Evolutionary conservation across 2,329 filamentous ascomycete genomes (phyloP), one percentile per base, ranked within the genome.

Genomic region (Myriosclerotinia curreyana): DNA sequence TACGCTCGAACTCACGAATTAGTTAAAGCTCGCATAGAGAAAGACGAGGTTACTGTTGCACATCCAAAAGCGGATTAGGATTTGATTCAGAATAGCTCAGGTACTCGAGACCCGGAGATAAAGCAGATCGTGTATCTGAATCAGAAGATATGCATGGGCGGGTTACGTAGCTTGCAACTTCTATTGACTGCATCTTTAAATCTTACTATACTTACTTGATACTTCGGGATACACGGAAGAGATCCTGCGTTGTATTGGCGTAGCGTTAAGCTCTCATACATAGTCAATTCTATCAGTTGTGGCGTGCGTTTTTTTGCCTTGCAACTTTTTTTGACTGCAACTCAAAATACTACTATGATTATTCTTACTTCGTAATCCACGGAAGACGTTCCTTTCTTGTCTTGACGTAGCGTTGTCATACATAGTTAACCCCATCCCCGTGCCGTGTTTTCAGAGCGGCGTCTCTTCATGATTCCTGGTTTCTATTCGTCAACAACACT

Each of bases 1-100:
- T 62, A 62, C 28, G 40, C 52, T 62, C 60, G 60, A 25, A 49
- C 51, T 34, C 60, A 48, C 42, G 50, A 62, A n/a, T 56, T 49
- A 17, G 40, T 49, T 2, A 48, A 56, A 62, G 50, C 50, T 22
- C 60, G 60, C 11, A 44, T 14, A 20, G 40, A 62, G 34, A 25
- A 2, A 40, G 36, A 61, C 14, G 48, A 40, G 20, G 34, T 44
- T 44, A 31, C 48, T 34, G 25, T 40, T 22, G 44, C 28, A 31
- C 48, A 61, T 28, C 4, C 25, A n/a, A 53, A 61, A 44, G 14
- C 3, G 22, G 36, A 42, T 3, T 61, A 53, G 48, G n/a, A 12
- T 9, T 44, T 44, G 3, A 44, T 11, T 34, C 15, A 22, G 15
- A 40, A 17, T 25, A 12, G 22, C 54, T 58, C 25, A 28, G 31